These are phyloP conservation scores for Tetrahymena elliotti DNA, from an alignment of 73 alveolate species.

Conservation along the genomic window DNA sequence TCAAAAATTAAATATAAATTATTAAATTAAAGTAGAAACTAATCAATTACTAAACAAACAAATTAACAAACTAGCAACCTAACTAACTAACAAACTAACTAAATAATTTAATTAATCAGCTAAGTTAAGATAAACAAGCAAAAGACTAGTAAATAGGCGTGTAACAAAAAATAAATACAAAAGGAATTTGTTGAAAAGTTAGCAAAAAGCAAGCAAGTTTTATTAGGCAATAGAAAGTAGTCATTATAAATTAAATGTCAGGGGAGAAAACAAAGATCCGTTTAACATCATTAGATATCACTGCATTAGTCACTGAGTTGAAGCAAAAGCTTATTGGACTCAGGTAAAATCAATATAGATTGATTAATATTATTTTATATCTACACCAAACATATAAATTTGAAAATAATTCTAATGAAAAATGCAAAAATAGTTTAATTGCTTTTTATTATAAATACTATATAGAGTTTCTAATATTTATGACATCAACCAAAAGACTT, in stretches of 20 bases:
- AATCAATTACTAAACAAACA: background rate
- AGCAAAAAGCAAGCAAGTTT: background rate
- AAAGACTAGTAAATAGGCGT: background rate
- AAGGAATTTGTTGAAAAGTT: background rate
- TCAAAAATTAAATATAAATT: background rate
- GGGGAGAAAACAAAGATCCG: conserved; percentile 22
- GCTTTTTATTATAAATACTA: background rate
- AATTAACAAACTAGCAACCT: background rate
- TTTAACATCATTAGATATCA: conserved; percentile 25
- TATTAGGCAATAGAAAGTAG: background rate
- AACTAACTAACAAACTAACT: background rate
- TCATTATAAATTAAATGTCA: background rate
- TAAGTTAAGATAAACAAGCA: background rate
- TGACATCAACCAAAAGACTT: conserved; percentile 62
- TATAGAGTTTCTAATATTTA: conserved; percentile 73
- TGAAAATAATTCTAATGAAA: too few relatives aligned
- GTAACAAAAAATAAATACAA: background rate
- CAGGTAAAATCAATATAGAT: background rate
- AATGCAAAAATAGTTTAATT: background rate
- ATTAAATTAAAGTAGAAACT: background rate
- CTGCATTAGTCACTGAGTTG: conserved; percentile 24
- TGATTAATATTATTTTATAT: background rate
- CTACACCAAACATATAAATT: background rate
- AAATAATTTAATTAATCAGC: background rate
- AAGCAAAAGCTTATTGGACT: conserved; percentile 17